These are phyloP conservation scores for Malassezia psittaci DNA, from an alignment of 1,284 basidiomycete genomes.

Conservation along the genomic window DNA sequence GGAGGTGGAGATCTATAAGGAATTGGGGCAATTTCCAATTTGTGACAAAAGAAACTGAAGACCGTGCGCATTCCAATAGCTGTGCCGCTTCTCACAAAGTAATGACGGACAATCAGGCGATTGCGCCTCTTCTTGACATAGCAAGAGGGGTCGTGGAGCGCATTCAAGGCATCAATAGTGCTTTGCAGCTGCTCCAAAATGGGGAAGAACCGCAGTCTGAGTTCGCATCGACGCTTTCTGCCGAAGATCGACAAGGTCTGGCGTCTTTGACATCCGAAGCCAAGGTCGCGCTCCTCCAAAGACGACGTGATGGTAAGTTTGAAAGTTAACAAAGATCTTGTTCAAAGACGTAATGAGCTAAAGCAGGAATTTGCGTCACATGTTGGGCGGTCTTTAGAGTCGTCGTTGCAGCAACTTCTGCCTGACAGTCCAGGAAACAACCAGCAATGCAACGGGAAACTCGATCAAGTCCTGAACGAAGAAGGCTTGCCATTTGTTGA, in stretches of 20 bases:
- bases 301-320: neutral
- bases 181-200: neutral
- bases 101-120: neutral
- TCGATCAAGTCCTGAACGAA: constrained; percentile 36
- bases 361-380: constrained; percentile 9
- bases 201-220: neutral
- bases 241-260: neutral
- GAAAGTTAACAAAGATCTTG: neutral
- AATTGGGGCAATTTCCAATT: neutral
- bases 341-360: neutral
- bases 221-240: neutral
- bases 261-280: neutral
- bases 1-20: neutral
- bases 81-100: neutral
- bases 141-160: neutral
- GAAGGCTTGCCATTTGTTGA: constrained; percentile 45
- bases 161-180: neutral
- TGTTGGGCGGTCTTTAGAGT: neutral
- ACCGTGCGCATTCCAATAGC: neutral
- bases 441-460: neutral
- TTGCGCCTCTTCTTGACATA: neutral
- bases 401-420: neutral
- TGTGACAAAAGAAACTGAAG: neutral
- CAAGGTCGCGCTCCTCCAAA: neutral
- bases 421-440: neutral